phyloP scores from a whole-genome alignment of 495 filamentous ascomycete genomes.

The Penicillium pulvis region DNA sequence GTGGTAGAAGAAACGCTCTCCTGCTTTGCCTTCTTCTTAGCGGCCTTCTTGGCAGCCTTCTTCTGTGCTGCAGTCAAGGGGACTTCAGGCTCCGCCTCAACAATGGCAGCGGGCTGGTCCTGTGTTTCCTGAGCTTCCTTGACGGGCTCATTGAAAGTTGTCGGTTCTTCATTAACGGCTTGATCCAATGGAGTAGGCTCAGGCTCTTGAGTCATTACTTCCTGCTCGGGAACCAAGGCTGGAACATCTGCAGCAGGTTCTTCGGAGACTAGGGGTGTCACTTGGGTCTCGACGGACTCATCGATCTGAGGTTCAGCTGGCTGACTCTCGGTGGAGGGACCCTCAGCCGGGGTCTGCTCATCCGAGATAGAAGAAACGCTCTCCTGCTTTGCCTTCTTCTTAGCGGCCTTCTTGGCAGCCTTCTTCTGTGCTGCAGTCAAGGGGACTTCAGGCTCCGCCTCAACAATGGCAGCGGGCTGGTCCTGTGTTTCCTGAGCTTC shows the following conservation, averaged over 20 bases:
- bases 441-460: conserved; percentile 25
- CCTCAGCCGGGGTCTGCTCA: conserved; percentile 19
- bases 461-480: conserved; percentile 4
- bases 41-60: conserved; percentile 46
- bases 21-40: conserved; percentile 32
- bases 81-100: conserved; percentile 25
- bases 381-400: conserved; percentile 30
- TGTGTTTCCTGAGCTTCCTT: too few species aligned
- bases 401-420: conserved; percentile 45
- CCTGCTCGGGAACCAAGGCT: neutral
- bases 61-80: conserved; percentile 29
- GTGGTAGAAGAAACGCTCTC: conserved; percentile 20
- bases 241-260: neutral
- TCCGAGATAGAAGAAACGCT: conserved; percentile 20
- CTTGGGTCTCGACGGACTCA: neutral
- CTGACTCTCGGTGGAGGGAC: neutral
- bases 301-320: neutral
- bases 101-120: conserved; percentile 4
- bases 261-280: neutral
- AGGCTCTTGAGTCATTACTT: neutral
- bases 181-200: neutral
- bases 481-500: conserved; percentile 7
- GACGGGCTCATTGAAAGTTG: too few species aligned
- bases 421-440: conserved; percentile 34
- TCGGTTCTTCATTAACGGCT: too few species aligned